Base-by-base conservation (phyloP, 495 filamentous ascomycete genomes). In the Astrocystis sublimbata region DNA sequence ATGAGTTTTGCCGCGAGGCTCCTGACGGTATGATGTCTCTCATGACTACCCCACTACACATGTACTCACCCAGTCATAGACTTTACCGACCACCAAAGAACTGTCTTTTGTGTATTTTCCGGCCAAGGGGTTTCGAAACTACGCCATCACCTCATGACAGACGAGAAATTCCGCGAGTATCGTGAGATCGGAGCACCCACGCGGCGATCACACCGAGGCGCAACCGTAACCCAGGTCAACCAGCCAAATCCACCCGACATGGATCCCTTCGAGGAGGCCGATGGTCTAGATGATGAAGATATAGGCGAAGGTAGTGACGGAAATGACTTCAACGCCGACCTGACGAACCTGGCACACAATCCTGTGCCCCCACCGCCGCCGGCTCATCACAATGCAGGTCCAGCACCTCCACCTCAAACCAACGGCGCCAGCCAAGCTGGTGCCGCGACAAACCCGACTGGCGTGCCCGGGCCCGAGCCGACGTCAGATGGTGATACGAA, bases 21-120 rank as follows among this genome's bases (percentile, higher is more conserved):
- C 96, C 94, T 41, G 75, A 81, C 58, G 88, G 88, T 88, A 78
- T 51, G 76, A 62, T 41, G 17, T 26, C 42, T 56, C 41, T 13
- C 9, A 46, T 45, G 23, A 3, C 26, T 56, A 31, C 21, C 40
- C 43, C 10, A 63, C 76, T 81, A 68, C 79, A 57, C 15, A n/a
- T n/a, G 9, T 36, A 40, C n/a, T 46, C 6, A 54, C 23, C n/a
- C 6, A 6, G 28, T 46, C 26, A n/a, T 51, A 88, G 96, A 97
- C 75, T 99, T 99, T 71, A 98, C 92, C 33, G 88, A 93, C 6
- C 92, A 97, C 68, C 94, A 99, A 71, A 87, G 94, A 58, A 87
- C 90, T 8, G 92, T 98, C 21, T 99, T 96, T 73, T 99, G 96
- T 72, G 96, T 99, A 42, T 99, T 98, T 75, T 96, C 92, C 17